These are phyloP conservation scores for Yamadazyma conglobata DNA, from an alignment of 1,139 yeast species.

Conservation along the genomic window DNA sequence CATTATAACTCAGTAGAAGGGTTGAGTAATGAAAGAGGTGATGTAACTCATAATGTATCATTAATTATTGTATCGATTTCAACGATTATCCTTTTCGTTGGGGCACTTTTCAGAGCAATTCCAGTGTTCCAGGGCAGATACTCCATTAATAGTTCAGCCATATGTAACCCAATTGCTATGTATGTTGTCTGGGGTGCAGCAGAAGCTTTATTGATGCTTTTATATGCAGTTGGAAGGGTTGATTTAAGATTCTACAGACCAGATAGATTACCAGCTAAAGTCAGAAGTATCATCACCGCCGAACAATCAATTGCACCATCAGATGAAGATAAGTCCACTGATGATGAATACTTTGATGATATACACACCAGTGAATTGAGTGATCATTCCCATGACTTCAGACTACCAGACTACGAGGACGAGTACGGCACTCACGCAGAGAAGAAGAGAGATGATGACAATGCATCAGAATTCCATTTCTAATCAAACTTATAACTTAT, in stretches of 20 bases:
- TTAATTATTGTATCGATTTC: constrained; percentile 47
- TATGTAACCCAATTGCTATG: constrained; percentile 51
- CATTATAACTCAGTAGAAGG: constrained; percentile 44
- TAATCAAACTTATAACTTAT: constrained; percentile 6
- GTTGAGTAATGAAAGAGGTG: constrained; percentile 42
- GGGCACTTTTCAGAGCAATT: constrained; percentile 57
- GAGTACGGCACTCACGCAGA: constrained; percentile 7
- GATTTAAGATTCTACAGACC: constrained; percentile 81
- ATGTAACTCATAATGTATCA: constrained; percentile 47
- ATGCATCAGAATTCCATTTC: constrained; percentile 19
- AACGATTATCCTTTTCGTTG: constrained; percentile 52
- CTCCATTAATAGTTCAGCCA: constrained; percentile 22
- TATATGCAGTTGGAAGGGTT: constrained; percentile 60
- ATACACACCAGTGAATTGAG: constrained; percentile 13
- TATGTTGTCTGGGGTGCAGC: constrained; percentile 62
- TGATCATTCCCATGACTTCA: constrained; percentile 10
- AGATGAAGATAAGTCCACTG: constrained; percentile 13
- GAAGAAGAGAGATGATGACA: constrained; percentile 12
- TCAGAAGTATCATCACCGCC: constrained; percentile 41
- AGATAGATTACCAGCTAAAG: constrained; percentile 46
- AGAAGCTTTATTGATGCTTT: constrained; percentile 53
- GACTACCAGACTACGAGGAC: constrained; percentile 16
- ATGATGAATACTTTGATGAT: constrained; percentile 16
- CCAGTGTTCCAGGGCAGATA: constrained; percentile 42
- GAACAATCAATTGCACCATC: constrained; percentile 26